Evolutionary conservation across 1,284 basidiomycete genomes (phyloP).

Genomic region (Neolentinus lepideus): DNA sequence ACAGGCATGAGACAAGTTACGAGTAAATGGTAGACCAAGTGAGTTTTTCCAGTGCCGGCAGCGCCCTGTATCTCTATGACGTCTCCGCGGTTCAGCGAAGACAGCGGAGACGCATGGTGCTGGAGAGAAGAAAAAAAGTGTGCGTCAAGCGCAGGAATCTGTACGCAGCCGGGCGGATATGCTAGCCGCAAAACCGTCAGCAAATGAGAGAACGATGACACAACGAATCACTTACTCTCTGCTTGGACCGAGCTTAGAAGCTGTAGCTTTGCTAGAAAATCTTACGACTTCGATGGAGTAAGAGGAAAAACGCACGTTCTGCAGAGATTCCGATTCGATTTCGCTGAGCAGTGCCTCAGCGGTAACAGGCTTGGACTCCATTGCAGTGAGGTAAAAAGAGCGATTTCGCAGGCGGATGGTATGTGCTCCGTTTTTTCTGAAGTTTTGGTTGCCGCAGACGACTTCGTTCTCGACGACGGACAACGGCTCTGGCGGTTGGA

Average conservation of each 20-base stretch:
- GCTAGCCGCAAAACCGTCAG: constrained; percentile 9
- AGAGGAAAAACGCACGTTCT: not conserved
- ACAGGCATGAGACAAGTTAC: constrained; percentile 53
- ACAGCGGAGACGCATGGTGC: constrained; percentile 16
- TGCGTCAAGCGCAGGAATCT: constrained; percentile 26
- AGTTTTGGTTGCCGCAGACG: no score
- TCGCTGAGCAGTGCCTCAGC: not conserved
- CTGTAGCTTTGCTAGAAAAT: constrained; percentile 15
- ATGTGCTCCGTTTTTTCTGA: no score
- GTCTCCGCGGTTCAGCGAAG: constrained; percentile 42
- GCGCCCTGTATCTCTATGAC: constrained; percentile 72
- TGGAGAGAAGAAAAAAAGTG: constrained; percentile 14
- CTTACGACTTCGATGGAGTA: not conserved
- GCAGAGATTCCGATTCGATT: not conserved
- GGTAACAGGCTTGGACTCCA: not conserved
- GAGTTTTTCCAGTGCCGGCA: constrained; percentile 67
- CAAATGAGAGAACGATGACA: not conserved
- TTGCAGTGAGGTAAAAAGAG: no score
- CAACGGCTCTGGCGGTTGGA: no score
- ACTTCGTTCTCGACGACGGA: no score
- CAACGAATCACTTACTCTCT: constrained; percentile 16
- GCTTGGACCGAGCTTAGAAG: constrained; percentile 27
- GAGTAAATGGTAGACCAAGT: constrained; percentile 59
- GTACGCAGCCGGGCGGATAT: constrained; percentile 19
- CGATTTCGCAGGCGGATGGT: no score